phyloP scores from a whole-genome alignment of 371 early-diverging fungal species.

The Cladochytrium tenue region DNA sequence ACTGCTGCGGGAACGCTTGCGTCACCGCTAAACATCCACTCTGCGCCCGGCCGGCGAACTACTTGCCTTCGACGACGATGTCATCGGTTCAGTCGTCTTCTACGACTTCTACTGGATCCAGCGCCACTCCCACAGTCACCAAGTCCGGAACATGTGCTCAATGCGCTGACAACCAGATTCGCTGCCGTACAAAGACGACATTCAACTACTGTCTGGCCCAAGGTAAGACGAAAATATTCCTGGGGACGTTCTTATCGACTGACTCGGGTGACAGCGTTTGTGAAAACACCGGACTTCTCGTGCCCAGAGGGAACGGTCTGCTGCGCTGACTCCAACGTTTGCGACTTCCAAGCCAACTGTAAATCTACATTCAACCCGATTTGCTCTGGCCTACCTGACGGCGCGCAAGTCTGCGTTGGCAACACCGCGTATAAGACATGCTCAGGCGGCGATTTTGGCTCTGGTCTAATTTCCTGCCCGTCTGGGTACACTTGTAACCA shows the following conservation, averaged over 20 bases:
- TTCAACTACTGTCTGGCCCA: constrained; percentile 22
- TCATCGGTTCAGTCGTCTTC: no score
- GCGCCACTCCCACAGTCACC: background rate
- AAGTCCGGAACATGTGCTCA: background rate
- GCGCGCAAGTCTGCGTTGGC: constrained; percentile 1
- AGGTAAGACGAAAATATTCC: no score
- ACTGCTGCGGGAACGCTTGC: background rate
- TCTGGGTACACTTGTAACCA: background rate
- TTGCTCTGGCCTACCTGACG: constrained; percentile 12
- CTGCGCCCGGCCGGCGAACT: background rate
- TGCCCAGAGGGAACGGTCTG: constrained; percentile 16
- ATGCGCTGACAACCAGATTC: constrained; percentile 14
- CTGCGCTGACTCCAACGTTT: constrained; percentile 16
- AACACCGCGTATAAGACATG: constrained; percentile 4
- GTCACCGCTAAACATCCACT: background rate
- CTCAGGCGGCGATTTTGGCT: background rate
- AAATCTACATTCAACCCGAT: background rate
- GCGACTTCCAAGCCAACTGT: constrained; percentile 8
- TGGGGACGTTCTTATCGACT: no score
- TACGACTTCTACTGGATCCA: no score
- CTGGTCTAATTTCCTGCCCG: background rate
- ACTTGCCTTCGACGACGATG: background rate
- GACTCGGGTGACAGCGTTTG: no score
- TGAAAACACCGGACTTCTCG: background rate
- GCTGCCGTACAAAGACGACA: constrained; percentile 10